Evolutionary conservation across 345 rosid species (phyloP), one percentile per base, ranked within the genome.

Genomic region (Viola odorata): DNA sequence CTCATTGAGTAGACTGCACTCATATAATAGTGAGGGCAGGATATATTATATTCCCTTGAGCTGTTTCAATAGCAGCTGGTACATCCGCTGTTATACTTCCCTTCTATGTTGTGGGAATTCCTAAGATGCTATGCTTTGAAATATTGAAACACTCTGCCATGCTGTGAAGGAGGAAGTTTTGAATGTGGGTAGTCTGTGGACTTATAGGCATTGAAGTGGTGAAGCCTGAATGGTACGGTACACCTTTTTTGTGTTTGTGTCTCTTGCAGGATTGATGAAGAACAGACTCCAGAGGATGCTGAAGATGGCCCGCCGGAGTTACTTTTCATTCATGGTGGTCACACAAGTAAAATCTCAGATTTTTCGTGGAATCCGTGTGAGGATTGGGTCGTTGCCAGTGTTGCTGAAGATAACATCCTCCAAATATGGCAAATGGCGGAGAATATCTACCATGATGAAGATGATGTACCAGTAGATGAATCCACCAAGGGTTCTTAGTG

Each of bases 381-480:
- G 71, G 99, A 94, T 68, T 94, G 99, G 99, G 97, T 94, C 44
- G 48, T 94, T 42, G 80, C 95, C 36, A 94, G 99, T 64, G 99
- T 94, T 45, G 96, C 99, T 1, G 99, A 94, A 69, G 99, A 94
- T 78, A 94, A 94, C 75, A 94, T 94, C 55, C 97, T 94, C 58
- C 99, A 94, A 57, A 91, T 94, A 68, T 94, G 99, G 99, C 99
- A 94, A 82, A 91, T 94, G 99, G 96, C 97, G 6, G 99, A 94
- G 80, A 90, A 88, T 69, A 94, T 94, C 39, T 94, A 94, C 75
- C 99, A 94, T 39, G 99, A 94, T 50, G 95, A 94, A 72, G 99
- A 91, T 63, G 96, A 91, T 63, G 68, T 86, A 63, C 95, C 97
- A 0, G 92, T 73, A 50, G 97, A 94, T 66, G 97, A 86, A 77